Percentiles rank a stretch among this genome's conserved stretches.
Conservation (phyloP, 2,329 filamentous ascomycete genomes). For the Claviceps pusilla region DNA sequence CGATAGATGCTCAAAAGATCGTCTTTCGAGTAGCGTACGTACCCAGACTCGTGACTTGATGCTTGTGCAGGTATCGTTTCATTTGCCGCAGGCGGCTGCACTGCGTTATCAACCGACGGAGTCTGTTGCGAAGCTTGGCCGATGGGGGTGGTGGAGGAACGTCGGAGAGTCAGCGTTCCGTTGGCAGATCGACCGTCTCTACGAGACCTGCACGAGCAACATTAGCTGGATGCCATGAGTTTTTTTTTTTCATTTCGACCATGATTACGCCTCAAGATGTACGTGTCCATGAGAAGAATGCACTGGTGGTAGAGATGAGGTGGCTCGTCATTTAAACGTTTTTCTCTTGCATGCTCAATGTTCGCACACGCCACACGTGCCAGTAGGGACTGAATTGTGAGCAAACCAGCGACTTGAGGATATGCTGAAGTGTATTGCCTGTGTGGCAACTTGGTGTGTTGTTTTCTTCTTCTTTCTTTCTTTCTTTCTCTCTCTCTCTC, state of each 20-base stretch:
- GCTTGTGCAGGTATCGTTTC: constrained; percentile 22
- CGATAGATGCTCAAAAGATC: constrained; percentile 64
- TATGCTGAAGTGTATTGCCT: background rate
- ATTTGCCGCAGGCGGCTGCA: constrained; percentile 21
- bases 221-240: background rate
- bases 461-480: background rate
- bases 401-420: background rate
- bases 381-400: background rate
- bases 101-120: constrained; percentile 22
- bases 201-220: constrained; percentile 33
- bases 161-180: constrained; percentile 49
- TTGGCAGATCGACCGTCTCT: constrained; percentile 43
- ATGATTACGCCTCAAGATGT: background rate
- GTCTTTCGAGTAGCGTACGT: constrained; percentile 60
- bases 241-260: background rate
- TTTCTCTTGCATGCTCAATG: background rate
- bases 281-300: background rate
- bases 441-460: background rate
- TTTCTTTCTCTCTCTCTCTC: too few relatives aligned
- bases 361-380: background rate
- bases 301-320: background rate
- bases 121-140: constrained; percentile 25
- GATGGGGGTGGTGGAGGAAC: constrained; percentile 43
- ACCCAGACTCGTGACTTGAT: constrained; percentile 20
- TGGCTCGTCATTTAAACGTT: background rate